Percentiles rank a stretch among this genome's conserved stretches.
These are phyloP conservation scores for Coniochaeta sp. DNA, from an alignment of 2,329 filamentous ascomycete genomes.

Conservation along the genomic window DNA sequence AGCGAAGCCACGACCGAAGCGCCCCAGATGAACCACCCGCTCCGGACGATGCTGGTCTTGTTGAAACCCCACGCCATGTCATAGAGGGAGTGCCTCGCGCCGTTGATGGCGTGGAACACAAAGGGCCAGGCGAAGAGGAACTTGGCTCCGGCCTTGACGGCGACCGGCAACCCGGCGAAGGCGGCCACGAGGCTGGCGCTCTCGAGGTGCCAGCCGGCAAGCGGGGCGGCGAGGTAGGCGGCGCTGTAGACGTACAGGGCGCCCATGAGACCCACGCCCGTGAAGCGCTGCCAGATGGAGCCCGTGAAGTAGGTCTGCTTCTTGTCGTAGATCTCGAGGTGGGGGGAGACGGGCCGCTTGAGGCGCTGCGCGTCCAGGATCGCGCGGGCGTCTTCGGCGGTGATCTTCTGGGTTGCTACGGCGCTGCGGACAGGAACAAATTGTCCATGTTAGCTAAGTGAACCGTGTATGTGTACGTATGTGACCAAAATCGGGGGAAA, in stretches of 20 bases:
- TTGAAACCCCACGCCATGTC: slow-evolving; percentile 44
- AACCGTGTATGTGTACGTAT: no score
- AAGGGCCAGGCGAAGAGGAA: slow-evolving; percentile 52
- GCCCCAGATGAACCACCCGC: slow-evolving; percentile 40
- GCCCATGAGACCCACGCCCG: slow-evolving; percentile 66
- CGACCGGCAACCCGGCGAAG: slow-evolving; percentile 51
- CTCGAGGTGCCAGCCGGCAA: slow-evolving; percentile 59
- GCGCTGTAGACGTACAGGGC: slow-evolving; percentile 72
- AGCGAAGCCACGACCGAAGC: slow-evolving; percentile 34
- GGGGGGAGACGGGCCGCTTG: slow-evolving; percentile 74
- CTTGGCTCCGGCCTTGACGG: slow-evolving; percentile 51
- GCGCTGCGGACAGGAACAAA: slow-evolving; percentile 29
- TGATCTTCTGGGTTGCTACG: slow-evolving; percentile 51
- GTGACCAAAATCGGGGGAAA: neutral
- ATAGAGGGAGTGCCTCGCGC: slow-evolving; percentile 45
- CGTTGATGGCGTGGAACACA: slow-evolving; percentile 49
- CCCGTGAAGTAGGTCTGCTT: slow-evolving; percentile 79
- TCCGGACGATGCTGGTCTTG: slow-evolving; percentile 35
- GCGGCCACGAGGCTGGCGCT: slow-evolving; percentile 51
- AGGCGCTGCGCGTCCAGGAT: slow-evolving; percentile 79
- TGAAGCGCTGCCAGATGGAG: slow-evolving; percentile 71
- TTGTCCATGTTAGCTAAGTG: neutral
- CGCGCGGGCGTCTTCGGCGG: slow-evolving; percentile 43
- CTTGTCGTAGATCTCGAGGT: slow-evolving; percentile 78
- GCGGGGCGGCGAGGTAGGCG: slow-evolving; percentile 73